Base-by-base conservation (phyloP, 176 grass and related monocot genomes). In the Carex myosuroides region DNA sequence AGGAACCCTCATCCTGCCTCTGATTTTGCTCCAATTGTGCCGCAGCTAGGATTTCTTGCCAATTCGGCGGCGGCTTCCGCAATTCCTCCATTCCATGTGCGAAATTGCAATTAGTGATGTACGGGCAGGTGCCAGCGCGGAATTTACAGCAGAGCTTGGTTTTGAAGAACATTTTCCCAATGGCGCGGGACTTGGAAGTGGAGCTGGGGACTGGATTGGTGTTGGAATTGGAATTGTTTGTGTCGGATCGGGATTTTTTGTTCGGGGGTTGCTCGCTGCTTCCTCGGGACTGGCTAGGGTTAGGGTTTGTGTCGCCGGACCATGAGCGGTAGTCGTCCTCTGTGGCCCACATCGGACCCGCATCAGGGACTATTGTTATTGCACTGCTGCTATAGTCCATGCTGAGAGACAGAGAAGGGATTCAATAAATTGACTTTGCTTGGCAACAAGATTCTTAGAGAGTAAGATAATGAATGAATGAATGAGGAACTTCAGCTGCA, bases 151-250 rank as follows among this genome's bases (percentile, higher is more conserved):
- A 99, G 32, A 99, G 96, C 82, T 99, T 99, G 39, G 96, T 99
- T 84, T 99, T 99, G 88, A 99, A 99, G 91, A 99, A 99, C 96
- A 99, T 99, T 86, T 99, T 99, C 26, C 96, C 93, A 17, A 99
- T 92, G 2, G 89, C 91, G 9, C 93, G 86, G 11, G 93, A 99
- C 86, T 91, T 97, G 86, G 89, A 93, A 3, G 83, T 85, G 50
- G 68, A 83, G 59, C 82, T 79, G 42, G 68, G 70, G 10, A 70
- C 76, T 4, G 65, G 84, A 6, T 79, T 78, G 60, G 84, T 86
- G 66, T 55, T 81, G 5, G 74, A 74, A 3, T 20, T 22, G 7
- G 70, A 85, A 75, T 75, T 75, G 70, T 75, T 75, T 13, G 10
- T 8, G 17, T 84, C 85, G 29, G 87, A 87, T 42, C 93, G 91